Evolutionary conservation across 129 eudicot species (phyloP).

Genomic region (Daucus carota): DH1_v3.0 NC_030389.2:37924501-37925000

Average conservation of each 20-base stretch:
- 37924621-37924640: constrained; percentile 39
- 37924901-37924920: constrained; percentile 10
- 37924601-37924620: constrained; percentile 41
- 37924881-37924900: constrained; percentile 15
- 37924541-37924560: constrained; percentile 60
- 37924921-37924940: constrained; percentile 39
- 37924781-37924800: constrained; percentile 30
- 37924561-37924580: constrained; percentile 61
- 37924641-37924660: constrained; percentile 31
- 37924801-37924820: constrained; percentile 36
- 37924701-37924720: constrained; percentile 85
- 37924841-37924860: constrained; percentile 69
- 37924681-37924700: constrained; percentile 63
- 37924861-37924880: constrained; percentile 72
- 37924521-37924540: constrained; percentile 61
- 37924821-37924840: constrained; percentile 68
- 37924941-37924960: constrained; percentile 39
- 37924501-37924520: constrained; percentile 34
- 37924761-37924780: constrained; percentile 75
- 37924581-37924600: constrained; percentile 51
- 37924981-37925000: constrained; percentile 47
- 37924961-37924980: constrained; percentile 40
- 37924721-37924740: constrained; percentile 76
- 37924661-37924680: constrained; percentile 40
- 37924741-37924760: constrained; percentile 61